These are phyloP conservation scores for Candida koratica DNA, from an alignment of 805 yeast genomes.

Conservation along the genomic window DNA sequence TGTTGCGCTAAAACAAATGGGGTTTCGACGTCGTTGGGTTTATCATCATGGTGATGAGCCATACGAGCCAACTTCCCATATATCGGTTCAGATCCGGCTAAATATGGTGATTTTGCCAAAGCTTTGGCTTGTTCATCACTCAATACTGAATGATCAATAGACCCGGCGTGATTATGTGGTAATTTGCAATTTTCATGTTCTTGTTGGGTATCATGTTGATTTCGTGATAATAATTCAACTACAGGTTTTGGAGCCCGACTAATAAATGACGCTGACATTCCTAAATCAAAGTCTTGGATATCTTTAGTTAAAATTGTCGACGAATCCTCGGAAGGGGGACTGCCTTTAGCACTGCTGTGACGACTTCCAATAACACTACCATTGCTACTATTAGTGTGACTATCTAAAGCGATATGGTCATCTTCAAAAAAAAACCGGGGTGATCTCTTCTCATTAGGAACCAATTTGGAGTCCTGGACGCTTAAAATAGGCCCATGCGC, in stretches of 20 bases:
- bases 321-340: conserved; percentile 5
- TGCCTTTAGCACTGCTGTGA: too few relatives aligned
- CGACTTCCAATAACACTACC: conserved; percentile 7
- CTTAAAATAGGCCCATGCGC: conserved; percentile 15
- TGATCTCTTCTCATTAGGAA: conserved; percentile 20
- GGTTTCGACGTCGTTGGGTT: conserved; percentile 12
- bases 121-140: conserved; percentile 50
- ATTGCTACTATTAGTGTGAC: conserved; percentile 3
- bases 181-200: conserved; percentile 31
- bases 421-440: conserved; percentile 19
- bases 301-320: conserved; percentile 18
- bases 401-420: conserved; percentile 8
- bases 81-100: conserved; percentile 59
- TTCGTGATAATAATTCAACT: conserved; percentile 24
- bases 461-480: conserved; percentile 19
- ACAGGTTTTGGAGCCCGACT: conserved; percentile 38
- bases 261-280: conserved; percentile 39
- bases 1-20: conserved; percentile 39
- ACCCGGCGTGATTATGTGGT: conserved; percentile 35
- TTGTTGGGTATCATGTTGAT: conserved; percentile 5
- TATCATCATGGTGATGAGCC: conserved; percentile 31
- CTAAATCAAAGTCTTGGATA: conserved; percentile 32
- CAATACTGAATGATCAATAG: conserved; percentile 31
- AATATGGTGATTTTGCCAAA: conserved; percentile 50
- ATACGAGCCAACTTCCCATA: conserved; percentile 42